These are phyloP conservation scores for Phenoliferia sp. DNA, from an alignment of 1,284 basidiomycete species.

Conservation along the genomic window DNA sequence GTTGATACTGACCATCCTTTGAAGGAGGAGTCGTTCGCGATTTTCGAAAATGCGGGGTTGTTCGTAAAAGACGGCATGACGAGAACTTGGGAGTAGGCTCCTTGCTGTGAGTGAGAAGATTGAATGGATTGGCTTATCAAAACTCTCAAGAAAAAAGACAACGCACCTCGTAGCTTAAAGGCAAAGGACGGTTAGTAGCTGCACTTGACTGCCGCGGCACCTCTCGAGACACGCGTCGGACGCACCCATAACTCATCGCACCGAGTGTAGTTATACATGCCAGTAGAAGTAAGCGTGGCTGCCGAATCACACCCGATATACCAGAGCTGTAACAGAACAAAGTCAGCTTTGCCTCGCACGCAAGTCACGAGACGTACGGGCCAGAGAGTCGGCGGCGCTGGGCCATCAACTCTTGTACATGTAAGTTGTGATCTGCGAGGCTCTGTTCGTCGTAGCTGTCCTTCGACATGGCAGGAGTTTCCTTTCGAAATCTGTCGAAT, in stretches of 20 bases:
- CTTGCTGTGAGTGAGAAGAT: conserved; percentile 31
- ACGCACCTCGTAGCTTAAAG: not conserved
- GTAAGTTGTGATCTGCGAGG: not conserved
- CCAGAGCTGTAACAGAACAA: not conserved
- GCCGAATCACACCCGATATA: not conserved
- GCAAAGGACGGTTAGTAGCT: not conserved
- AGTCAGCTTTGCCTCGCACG: not conserved
- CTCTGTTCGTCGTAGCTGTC: not conserved
- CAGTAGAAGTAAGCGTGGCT: not conserved
- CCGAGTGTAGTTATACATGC: not conserved
- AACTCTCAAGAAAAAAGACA: not conserved
- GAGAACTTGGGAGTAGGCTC: conserved; percentile 26
- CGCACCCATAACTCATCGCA: not conserved
- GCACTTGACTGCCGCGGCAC: not conserved
- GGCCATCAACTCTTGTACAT: not conserved
- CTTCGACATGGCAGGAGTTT: not conserved
- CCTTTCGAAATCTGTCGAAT: not conserved
- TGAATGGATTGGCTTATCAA: not conserved
- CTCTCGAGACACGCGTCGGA: not conserved
- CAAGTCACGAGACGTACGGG: not conserved
- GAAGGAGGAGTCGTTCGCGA: conserved; percentile 19
- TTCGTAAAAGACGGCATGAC: conserved; percentile 29
- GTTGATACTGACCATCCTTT: conserved; percentile 30
- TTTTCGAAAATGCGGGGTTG: conserved; percentile 16
- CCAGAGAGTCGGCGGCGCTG: not conserved